These are phyloP conservation scores for Saccharomyces hybrid DNA, from an alignment of 1,139 yeast species.

Conservation along the genomic window DNA sequence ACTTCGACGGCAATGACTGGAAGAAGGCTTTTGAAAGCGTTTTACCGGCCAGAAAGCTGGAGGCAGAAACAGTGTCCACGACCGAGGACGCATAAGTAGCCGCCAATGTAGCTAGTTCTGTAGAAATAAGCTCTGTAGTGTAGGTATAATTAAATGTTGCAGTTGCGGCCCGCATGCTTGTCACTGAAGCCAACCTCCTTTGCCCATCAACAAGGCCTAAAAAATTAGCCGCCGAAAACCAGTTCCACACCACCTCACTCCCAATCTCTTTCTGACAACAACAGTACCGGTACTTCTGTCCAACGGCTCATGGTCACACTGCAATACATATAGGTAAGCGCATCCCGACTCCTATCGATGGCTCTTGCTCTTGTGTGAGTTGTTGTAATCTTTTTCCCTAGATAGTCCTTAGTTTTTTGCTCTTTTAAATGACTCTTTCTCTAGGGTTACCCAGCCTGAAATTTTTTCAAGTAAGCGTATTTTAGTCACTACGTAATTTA, in stretches of 20 bases:
- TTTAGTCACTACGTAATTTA: background rate
- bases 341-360: no score
- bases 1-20: constrained; percentile 80
- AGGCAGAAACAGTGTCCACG: constrained; percentile 6
- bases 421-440: background rate
- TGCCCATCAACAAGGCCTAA: no score
- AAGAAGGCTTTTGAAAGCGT: constrained; percentile 74
- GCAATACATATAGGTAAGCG: no score
- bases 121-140: background rate
- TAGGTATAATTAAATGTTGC: background rate
- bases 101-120: constrained; percentile 1
- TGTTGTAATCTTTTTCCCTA: background rate
- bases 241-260: no score
- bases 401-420: background rate
- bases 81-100: constrained; percentile 8
- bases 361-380: background rate
- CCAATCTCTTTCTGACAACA: no score
- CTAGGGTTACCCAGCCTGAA: background rate
- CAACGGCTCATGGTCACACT: no score
- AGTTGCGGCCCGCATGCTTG: background rate
- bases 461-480: background rate
- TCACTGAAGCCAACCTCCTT: background rate
- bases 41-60: constrained; percentile 70
- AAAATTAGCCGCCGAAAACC: no score
- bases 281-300: no score